Conservation (phyloP, 2,329 filamentous ascomycete species). For the Didymella arachidicola region DNA sequence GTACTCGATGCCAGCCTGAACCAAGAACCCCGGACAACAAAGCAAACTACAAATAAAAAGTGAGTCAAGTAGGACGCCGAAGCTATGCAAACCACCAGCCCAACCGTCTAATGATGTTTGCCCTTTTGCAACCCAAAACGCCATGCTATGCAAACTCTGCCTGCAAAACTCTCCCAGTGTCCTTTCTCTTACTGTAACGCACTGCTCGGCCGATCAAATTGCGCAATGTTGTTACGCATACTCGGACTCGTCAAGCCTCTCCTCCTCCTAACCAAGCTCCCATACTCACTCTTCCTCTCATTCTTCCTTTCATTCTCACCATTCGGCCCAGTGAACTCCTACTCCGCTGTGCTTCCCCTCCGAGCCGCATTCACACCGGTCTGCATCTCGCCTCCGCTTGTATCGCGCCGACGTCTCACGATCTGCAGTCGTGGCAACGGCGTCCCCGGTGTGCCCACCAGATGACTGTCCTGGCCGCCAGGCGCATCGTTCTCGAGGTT, state of each 20-base stretch:
- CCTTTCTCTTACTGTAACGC: neutral
- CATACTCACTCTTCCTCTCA: conserved; percentile 5
- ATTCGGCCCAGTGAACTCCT: conserved; percentile 10
- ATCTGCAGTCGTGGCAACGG: conserved; percentile 46
- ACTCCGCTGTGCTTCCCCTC: conserved; percentile 11
- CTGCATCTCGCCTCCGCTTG: conserved; percentile 44
- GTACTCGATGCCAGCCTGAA: neutral
- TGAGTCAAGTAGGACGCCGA: conserved; percentile 9
- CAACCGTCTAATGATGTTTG: conserved; percentile 19
- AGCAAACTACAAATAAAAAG: neutral
- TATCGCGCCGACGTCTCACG: conserved; percentile 45
- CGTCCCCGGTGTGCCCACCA: conserved; percentile 15
- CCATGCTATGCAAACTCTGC: conserved; percentile 14
- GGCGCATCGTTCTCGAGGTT: conserved; percentile 37
- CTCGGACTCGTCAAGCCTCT: conserved; percentile 12
- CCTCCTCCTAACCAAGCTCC: conserved; percentile 10
- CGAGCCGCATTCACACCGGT: conserved; percentile 25
- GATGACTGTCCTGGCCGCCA: conserved; percentile 4
- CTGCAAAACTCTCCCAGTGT: neutral
- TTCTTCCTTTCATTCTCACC: neutral
- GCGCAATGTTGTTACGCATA: conserved; percentile 2
- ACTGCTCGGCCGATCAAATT: conserved; percentile 6
- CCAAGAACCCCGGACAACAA: neutral
- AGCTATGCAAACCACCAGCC: conserved; percentile 18
- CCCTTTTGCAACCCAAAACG: conserved; percentile 38